Base-by-base conservation (phyloP, 805 yeast species). In the Cyberlindnera xishuangbannaensis region DNA sequence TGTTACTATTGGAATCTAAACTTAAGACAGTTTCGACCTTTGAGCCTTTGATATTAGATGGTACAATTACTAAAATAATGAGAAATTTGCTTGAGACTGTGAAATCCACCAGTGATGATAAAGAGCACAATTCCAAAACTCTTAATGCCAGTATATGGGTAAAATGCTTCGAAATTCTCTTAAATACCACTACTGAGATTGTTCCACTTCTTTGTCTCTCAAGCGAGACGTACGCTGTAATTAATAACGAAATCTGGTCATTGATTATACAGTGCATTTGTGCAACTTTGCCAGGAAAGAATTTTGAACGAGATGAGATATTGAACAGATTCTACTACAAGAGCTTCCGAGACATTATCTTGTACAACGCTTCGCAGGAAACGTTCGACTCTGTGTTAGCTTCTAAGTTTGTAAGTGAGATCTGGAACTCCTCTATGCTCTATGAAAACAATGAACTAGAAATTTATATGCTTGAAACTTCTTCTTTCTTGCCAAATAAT, bases 341-440 rank as follows among this genome's bases (percentile, higher is more conserved):
- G 2, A 43, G 44, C 3, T 58, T 76, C 41, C 66, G 70, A 28
- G 41, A 45, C 0, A 40, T 65, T 4, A 48, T 81, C 4, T 39
- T 77, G 6, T 65, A 71, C 1, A 50, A 55, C 18, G 52, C 74
- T 12, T 43, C 51, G 1, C 55, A 62, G 12, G 24, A 37, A 1
- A 45, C 55, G 3, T 38, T 63, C 9, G 41, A 50, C 3, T 50
- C 53, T 5, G 45, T 46, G 2, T 51, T 65, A 15, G 46, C 78
- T 10, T 62, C 64, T 9, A 59, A 58, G 9, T 65, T 76, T 28
- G 51, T 80, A 3, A 52, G 64, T 5, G 55, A 67, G 1, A 46
- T 86, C 2, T 80, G 83, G 72, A 51, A 59, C 2, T 62, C 72
- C 15, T 80, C 90, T 1, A 82, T 67, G 43, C 56, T 73, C 18